Evolutionary conservation across 2,329 filamentous ascomycete species (phyloP).

Genomic region (Pseudopithomyces chartarum): DNA sequence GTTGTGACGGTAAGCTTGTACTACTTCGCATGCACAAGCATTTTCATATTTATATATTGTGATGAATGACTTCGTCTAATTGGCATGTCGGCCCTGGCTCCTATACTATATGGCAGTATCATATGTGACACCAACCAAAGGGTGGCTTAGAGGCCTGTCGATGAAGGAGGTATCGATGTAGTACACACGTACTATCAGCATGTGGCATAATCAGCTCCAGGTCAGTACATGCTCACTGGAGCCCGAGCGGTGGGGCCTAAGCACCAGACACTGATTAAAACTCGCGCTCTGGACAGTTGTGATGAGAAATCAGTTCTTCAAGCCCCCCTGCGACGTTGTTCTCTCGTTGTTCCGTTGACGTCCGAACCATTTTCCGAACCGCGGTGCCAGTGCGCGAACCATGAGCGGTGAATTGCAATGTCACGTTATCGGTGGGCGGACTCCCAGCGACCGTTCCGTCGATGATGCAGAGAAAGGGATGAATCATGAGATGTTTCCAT

Average conservation of each 20-base stretch:
- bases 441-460: slow-evolving; percentile 25
- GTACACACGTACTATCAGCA: slow-evolving; percentile 4
- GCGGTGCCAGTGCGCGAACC: slow-evolving; percentile 13
- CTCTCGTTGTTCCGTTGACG: slow-evolving; percentile 24
- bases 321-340: slow-evolving; percentile 26
- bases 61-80: neutral
- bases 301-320: slow-evolving; percentile 18
- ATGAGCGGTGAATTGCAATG: slow-evolving; percentile 29
- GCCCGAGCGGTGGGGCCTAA: slow-evolving; percentile 31
- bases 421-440: slow-evolving; percentile 18
- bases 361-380: slow-evolving; percentile 2
- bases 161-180: slow-evolving; percentile 5
- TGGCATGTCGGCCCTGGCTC: neutral
- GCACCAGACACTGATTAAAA: slow-evolving; percentile 29
- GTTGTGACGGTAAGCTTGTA: neutral
- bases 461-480: slow-evolving; percentile 43
- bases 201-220: neutral
- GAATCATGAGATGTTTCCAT: slow-evolving; percentile 29
- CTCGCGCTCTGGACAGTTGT: slow-evolving; percentile 23
- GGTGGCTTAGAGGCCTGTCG: neutral
- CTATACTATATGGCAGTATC: neutral
- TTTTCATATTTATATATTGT: neutral
- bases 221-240: neutral
- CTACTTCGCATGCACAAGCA: neutral
- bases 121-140: slow-evolving; percentile 1